These are phyloP conservation scores for Lactarius akahatsu DNA, from an alignment of 768 basidiomycete species.

Conservation along the genomic window DNA sequence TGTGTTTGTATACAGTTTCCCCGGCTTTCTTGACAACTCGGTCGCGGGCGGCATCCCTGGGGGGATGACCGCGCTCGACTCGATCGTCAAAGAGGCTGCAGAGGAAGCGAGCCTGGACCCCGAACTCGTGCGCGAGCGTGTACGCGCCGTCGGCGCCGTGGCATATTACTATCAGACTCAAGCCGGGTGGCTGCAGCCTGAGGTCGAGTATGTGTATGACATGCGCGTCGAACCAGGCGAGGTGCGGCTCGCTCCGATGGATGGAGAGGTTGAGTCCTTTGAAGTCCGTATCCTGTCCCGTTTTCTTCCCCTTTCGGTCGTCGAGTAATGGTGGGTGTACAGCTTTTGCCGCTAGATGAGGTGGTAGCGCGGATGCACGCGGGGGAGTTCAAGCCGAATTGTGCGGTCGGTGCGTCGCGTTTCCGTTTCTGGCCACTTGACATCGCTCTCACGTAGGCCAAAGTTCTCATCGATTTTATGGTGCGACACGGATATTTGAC, in stretches of 20 bases:
- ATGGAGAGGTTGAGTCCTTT: slow-evolving; percentile 95
- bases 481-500: slow-evolving; percentile 84
- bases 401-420: slow-evolving; percentile 64
- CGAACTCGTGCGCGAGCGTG: slow-evolving; percentile 56
- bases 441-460: background rate
- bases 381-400: slow-evolving; percentile 90
- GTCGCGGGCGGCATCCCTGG: slow-evolving; percentile 91
- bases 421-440: slow-evolving; percentile 6
- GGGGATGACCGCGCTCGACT: slow-evolving; percentile 68
- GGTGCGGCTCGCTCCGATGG: slow-evolving; percentile 70
- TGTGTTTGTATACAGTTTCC: slow-evolving; percentile 53
- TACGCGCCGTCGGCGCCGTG: slow-evolving; percentile 63
- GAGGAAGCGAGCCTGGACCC: slow-evolving; percentile 88
- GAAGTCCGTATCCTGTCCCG: slow-evolving; percentile 50
- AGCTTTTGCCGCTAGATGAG: slow-evolving; percentile 67
- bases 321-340: background rate
- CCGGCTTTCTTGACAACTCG: slow-evolving; percentile 84
- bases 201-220: slow-evolving; percentile 88
- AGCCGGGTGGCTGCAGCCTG: slow-evolving; percentile 81
- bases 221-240: slow-evolving; percentile 58
- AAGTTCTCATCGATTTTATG: slow-evolving; percentile 87
- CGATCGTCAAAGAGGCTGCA: slow-evolving; percentile 85
- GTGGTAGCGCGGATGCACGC: slow-evolving; percentile 63
- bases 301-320: background rate
- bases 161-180: slow-evolving; percentile 78